Conservation (phyloP, 139 green algal species). For the Chlorella ohadii region DNA sequence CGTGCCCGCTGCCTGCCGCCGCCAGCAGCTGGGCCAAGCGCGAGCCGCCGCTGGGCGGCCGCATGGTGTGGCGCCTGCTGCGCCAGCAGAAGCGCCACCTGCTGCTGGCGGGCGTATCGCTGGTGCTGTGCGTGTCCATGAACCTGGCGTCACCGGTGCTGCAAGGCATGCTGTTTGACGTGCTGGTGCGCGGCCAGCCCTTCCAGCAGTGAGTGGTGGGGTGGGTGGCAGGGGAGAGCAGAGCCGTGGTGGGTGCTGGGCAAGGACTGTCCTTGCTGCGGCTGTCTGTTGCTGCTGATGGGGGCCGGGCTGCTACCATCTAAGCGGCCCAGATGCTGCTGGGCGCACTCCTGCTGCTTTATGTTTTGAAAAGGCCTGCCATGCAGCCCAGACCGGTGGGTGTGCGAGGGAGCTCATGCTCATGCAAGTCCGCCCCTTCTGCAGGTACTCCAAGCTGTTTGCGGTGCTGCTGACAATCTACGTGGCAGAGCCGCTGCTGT, state of each 20-base stretch:
- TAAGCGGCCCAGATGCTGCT: no score
- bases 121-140: conserved; percentile 78
- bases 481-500: conserved; percentile 83
- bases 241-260: no score
- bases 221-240: not conserved
- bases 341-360: no score
- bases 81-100: conserved; percentile 68
- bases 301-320: no score
- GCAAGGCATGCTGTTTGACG: conserved; percentile 84
- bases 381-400: no score
- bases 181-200: conserved; percentile 71
- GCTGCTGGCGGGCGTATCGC: conserved; percentile 49
- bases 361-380: no score
- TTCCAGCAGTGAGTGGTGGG: conserved; percentile 36
- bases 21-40: conserved; percentile 25
- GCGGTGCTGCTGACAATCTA: conserved; percentile 73
- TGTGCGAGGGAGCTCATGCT: no score
- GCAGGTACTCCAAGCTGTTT: conserved; percentile 65
- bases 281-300: no score
- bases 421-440: not conserved
- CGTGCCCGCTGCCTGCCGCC: not conserved
- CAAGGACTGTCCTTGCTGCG: no score
- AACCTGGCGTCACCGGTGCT: conserved; percentile 88
- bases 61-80: conserved; percentile 45
- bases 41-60: conserved; percentile 31